Evolutionary conservation across 768 basidiomycete species (phyloP).

Genomic region (Trametes elegans): DNA sequence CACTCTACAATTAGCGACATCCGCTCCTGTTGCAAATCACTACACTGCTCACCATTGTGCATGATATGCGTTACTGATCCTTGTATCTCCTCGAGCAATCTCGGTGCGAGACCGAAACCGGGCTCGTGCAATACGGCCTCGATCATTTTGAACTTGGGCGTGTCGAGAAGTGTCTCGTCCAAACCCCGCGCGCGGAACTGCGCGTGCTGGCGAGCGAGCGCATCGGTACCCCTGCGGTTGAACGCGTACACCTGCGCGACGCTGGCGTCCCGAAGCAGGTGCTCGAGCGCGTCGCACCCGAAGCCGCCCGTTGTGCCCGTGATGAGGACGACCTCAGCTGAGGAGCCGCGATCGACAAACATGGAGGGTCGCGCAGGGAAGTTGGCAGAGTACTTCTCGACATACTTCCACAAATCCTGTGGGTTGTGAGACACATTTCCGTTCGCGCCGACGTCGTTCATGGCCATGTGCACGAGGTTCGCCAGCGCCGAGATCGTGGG

Average conservation of each 20-base stretch:
- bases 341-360: conserved; percentile 6
- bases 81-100: conserved; percentile 15
- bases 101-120: conserved; percentile 15
- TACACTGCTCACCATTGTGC: conserved; percentile 30
- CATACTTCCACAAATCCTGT: conserved; percentile 28
- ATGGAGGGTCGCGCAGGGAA: conserved; percentile 14
- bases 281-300: conserved; percentile 27
- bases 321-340: conserved; percentile 26
- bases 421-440: conserved; percentile 14
- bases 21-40: too few species aligned
- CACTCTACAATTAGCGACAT: neutral
- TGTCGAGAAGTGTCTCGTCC: too few species aligned
- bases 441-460: conserved; percentile 24
- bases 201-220: conserved; percentile 27
- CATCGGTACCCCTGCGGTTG: conserved; percentile 20
- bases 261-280: conserved; percentile 16
- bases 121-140: conserved; percentile 32
- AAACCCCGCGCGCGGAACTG: too few species aligned
- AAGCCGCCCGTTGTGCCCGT: conserved; percentile 34
- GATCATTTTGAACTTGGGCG: conserved; percentile 34
- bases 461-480: neutral
- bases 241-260: conserved; percentile 28
- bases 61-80: conserved; percentile 15
- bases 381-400: conserved; percentile 36
- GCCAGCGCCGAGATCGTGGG: conserved; percentile 37